Evolutionary conservation across 2,329 filamentous ascomycete genomes (phyloP).

Genomic region (Cadophora luteo-olivacea): DNA sequence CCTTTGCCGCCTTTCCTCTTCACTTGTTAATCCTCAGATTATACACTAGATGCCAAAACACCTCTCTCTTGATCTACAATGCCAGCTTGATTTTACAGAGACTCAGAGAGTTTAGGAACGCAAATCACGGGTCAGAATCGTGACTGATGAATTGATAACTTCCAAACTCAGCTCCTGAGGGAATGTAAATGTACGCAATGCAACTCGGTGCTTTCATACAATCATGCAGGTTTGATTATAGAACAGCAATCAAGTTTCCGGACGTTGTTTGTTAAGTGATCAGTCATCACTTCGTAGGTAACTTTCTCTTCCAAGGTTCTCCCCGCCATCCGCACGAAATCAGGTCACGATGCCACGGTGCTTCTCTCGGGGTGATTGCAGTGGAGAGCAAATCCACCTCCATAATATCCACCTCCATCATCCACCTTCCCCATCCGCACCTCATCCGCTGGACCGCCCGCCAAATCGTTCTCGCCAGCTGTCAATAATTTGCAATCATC

Average conservation of each 20-base stretch:
- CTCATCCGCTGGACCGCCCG: neutral
- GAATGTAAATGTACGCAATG: too few relatives aligned
- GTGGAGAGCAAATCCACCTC: neutral
- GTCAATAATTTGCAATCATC: neutral
- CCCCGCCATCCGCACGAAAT: neutral
- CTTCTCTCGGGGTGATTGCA: neutral
- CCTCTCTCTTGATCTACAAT: too few relatives aligned
- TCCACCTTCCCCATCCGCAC: neutral
- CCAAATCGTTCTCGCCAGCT: neutral
- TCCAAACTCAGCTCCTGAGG: too few relatives aligned
- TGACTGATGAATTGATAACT: too few relatives aligned
- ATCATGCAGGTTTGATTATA: too few relatives aligned
- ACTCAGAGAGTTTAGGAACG: too few relatives aligned
- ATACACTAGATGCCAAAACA: too few relatives aligned
- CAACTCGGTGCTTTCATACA: too few relatives aligned
- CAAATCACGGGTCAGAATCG: too few relatives aligned
- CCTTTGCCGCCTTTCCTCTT: too few relatives aligned
- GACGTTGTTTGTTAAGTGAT: neutral
- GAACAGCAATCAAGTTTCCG: neutral
- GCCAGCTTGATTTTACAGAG: too few relatives aligned
- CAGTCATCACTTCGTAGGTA: neutral
- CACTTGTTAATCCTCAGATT: too few relatives aligned
- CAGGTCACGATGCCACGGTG: constrained; percentile 2
- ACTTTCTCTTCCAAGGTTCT: neutral
- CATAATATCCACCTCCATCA: neutral